Evolutionary conservation across 2,329 filamentous ascomycete genomes (phyloP), one percentile per base, ranked within the genome.

Genomic region (Xenosphaeropsis pyriputrescens): DNA sequence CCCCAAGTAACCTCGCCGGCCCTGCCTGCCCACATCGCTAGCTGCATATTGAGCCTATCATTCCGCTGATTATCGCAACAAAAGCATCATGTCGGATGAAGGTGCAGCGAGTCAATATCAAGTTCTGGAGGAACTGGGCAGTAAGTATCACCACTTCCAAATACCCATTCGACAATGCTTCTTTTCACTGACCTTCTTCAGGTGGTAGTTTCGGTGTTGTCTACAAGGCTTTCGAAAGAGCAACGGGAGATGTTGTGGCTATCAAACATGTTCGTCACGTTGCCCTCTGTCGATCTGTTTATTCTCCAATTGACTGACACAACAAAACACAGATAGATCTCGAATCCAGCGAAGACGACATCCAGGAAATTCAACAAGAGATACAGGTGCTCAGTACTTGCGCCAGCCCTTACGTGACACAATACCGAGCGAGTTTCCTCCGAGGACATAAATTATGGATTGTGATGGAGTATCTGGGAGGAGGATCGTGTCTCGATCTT

Each of bases 391-490:
- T 98, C 43, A 91, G 88, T 60, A 95, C 91, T 38, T 98, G 91
- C 64, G 82, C 83, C 48, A 95, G 88, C 56, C 81, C 83, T 35
- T 93, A 82, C 58, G 86, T 98, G 48, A 96, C 91, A 13, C 84
- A 93, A 56, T 98, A 98, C 68, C 93, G 88, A 57, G 83, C 85
- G 16, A 95, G 88, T 55, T 98, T 96, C 58, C 72, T 96, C n/a
- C 77, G 85, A 49, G 91, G 91, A 18, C 83, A 88, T 57, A 98
- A 96, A 62, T 65, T 98, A 66, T 98, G 91, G 91, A 98, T 98
- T 54, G 85, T 96, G 41, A 98, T 98, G 91, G 91, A 98, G 60
- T 98, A 82, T 54, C 66, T 98, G 9, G 91, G 91, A 5, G 91
- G 91, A 45, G 91, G 91, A 31, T 96, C 91, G 14, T 95, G 91